Evolutionary conservation across 202 grass and related monocot genomes (phyloP), one percentile per base, ranked within the genome.

Genomic region (Sporobolus alterniflorus): DNA sequence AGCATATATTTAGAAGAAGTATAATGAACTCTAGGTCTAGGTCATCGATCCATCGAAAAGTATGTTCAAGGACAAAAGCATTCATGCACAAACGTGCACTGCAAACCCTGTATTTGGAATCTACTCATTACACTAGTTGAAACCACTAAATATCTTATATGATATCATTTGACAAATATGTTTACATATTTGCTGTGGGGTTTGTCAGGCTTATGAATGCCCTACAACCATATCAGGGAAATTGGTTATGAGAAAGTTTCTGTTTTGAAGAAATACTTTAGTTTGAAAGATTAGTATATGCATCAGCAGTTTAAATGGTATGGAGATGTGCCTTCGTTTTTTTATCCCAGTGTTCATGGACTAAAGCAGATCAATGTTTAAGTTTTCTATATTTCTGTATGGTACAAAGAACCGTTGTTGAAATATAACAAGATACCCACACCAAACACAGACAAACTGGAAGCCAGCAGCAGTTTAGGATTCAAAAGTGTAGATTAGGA

Each of bases 301-400:
- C 16, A 32, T 3, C 42, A 64, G 4, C n/a, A 68, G 20, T 55
- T 55, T 55, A 54, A 0, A 20, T 55, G 21, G 20, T 55, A 79
- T 6, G 8, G 8, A 57, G 67, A 20, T 31, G 20, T 24, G 29
- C 14, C 60, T 66, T 66, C 44, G 15, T 9, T 15, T 78, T n/a
- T 47, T 49, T 20, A 3, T 44, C 29, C 22, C 62, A 56, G 20
- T 31, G 32, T 25, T 42, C 41, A 63, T 42, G 11, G n/a, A 6
- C 11, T 36, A 47, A 74, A 69, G 51, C 20, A 69, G 36, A 81
- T 36, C 15, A 46, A 14, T 73, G 18, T 56, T 83, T 48, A n/a
- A 66, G 12, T 46, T 41, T 52, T 20, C 10, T 61, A 88, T 34
- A 46, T 21, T 64, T 61, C 5, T 25, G 69, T 6, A 74, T 29